Conservation (phyloP, 768 basidiomycete species). For the Tricholoma terreum region DNA sequence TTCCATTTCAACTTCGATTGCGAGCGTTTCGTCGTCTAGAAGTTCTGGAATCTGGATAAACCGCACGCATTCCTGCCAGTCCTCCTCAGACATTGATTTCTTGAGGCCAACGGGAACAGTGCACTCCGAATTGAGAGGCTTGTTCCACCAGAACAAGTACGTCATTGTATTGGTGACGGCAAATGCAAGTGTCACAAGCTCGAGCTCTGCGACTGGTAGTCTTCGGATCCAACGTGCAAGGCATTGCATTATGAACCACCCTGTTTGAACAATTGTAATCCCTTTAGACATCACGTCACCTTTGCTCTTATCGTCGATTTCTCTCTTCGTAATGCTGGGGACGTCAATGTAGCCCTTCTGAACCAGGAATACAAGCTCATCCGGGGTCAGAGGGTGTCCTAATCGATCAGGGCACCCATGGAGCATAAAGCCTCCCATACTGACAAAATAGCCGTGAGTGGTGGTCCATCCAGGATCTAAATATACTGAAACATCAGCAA, state of each 20-base stretch:
- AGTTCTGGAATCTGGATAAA: neutral
- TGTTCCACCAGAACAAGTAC: conserved; percentile 32
- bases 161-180: conserved; percentile 22
- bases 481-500: neutral
- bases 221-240: conserved; percentile 15
- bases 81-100: neutral
- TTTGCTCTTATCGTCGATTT: conserved; percentile 19
- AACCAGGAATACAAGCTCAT: neutral
- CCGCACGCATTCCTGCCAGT: neutral
- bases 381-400: neutral
- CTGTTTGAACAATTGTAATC: conserved; percentile 20
- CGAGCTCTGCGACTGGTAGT: conserved; percentile 25
- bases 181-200: conserved; percentile 28
- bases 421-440: conserved; percentile 3
- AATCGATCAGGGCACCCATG: neutral
- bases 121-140: conserved; percentile 20
- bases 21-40: neutral
- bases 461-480: conserved; percentile 2
- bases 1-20: neutral
- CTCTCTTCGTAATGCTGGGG: neutral
- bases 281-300: conserved; percentile 19
- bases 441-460: neutral
- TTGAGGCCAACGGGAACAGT: neutral
- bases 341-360: neutral
- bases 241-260: conserved; percentile 27